Evolutionary conservation across 23 red algal genomes (phyloP), one percentile per base, ranked within the genome.

Genomic region (Chondrus crispus): DNA sequence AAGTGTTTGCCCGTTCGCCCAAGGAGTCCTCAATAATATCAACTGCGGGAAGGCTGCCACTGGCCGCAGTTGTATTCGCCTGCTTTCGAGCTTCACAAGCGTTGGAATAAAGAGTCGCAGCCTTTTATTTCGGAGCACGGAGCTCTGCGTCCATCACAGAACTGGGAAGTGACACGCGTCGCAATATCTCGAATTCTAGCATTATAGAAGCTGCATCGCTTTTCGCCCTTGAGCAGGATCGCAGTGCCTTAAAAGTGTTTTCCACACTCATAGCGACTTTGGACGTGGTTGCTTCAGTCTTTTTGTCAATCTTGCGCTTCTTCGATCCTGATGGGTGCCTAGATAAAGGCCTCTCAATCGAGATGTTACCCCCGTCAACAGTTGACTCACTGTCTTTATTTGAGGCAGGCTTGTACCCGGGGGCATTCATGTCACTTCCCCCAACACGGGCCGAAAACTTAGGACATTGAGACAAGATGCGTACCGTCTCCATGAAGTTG

Each of bases 401-500:
- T 0, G 43, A 8, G 22, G 50, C 37, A n/a, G 42, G 79, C 49
- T 38, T 63, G 53, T 83, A 62, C 11, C 50, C 79, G 45, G 16
- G 51, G 28, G 1, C 0, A 9, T 9, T n/a, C 11, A 1, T 55
- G 51, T n/a, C 1, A n/a, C 14, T 81, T 13, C 76, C 44, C n/a
- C 76, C 44, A 55, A 58, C 30, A 26, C 5, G 20, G n/a, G 42
- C 18, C n/a, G 76, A 52, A 54, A 81, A 81, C 76, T 81, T 81
- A 1, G 76, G 0, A 46, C 76, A 81, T 16, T 16, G 24, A 55
- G 1, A 51, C 10, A 81, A 24, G 8, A 51, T 1, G 46, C 44
- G n/a, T 14, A 55, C 45, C 19, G 76, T 48, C 44, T 40, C 2
- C 9, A 54, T 81, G 29, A 2, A 81, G 18, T 2, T 16, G 22